Evolutionary conservation across 345 rosid genomes (phyloP), one percentile per base, ranked within the genome.

Genomic region (Gossypium arboreum): DNA sequence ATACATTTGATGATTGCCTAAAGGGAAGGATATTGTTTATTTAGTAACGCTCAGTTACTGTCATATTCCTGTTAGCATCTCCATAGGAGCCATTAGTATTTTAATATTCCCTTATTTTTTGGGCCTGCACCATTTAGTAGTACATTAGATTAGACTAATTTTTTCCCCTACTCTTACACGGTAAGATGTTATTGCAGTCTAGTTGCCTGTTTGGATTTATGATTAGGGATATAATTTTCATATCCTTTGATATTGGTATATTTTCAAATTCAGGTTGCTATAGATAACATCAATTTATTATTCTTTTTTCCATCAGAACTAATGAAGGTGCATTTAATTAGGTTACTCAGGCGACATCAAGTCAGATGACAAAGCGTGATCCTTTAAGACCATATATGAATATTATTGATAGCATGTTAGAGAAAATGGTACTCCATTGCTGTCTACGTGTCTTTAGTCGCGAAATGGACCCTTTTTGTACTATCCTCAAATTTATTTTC

Each of bases 331-430:
- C 39, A 62, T 55, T 77, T 73, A 22, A 39, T 59, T 74, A 91
- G 97, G 92, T 91, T 66, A 90, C 94, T 80, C 94, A 89, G 78
- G 92, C 97, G 70, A 91, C 97, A 73, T 91, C 97, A 56, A 89
- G 85, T 68, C 97, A 91, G 85, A 89, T 91, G 87, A 84, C 94
- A 70, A 91, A 86, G 86, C 91, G 91, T 15, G 97, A 91, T 79
- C 94, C 94, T 61, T 77, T 91, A 80, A 84, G 94, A 79, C 92
- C 89, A 15, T 89, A 85, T 83, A 91, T 91, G 97, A 76, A 88
- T 77, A 84, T 91, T 73, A 88, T 91, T 72, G 97, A 88, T 76
- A 77, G 77, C 58, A 89, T 91, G 97, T 83, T 88, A 69, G 58
- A 76, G 61, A 79, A 86, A 76, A 84, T 91, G 92, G 97, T 89